Conservation (phyloP, 2,329 filamentous ascomycete genomes). For the Coniella vitis region DNA sequence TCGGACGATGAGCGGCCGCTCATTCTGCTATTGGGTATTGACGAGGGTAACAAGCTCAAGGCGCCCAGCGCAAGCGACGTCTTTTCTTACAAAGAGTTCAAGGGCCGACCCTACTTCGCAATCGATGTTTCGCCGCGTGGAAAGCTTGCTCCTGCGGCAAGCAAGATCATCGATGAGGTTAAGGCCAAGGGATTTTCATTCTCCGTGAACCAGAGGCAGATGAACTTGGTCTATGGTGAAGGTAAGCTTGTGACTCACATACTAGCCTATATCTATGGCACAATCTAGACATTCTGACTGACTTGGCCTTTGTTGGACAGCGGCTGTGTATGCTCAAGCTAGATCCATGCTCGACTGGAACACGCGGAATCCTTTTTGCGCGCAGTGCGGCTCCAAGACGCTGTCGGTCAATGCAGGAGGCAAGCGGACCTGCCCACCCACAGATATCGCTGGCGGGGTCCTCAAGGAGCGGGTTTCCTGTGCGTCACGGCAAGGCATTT, state of each 20-base stretch:
- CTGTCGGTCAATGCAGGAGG: constrained; percentile 72
- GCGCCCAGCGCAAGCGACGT: constrained; percentile 27
- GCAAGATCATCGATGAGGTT: constrained; percentile 45
- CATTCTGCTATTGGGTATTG: constrained; percentile 77
- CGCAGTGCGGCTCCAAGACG: constrained; percentile 76
- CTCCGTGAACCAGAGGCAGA: constrained; percentile 46
- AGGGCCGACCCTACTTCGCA: constrained; percentile 79
- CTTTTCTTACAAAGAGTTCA: constrained; percentile 62
- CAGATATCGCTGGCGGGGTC: constrained; percentile 48
- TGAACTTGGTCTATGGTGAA: constrained; percentile 39
- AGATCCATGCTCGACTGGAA: constrained; percentile 93
- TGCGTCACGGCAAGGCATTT: constrained; percentile 74
- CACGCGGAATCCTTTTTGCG: constrained; percentile 83
- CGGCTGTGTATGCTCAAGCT: constrained; percentile 84
- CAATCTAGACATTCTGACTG: constrained; percentile 2
- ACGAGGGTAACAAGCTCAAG: constrained; percentile 47
- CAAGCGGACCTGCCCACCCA: constrained; percentile 72
- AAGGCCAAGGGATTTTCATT: constrained; percentile 59
- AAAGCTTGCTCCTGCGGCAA: constrained; percentile 52
- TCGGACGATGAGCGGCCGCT: constrained; percentile 61
- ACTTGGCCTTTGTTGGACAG: constrained; percentile 35
- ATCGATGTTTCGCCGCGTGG: constrained; percentile 76
- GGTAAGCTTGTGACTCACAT: constrained; percentile 27
- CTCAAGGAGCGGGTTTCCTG: constrained; percentile 60
- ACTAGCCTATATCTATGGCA: too few species aligned